A percentile compares a stretch with the other conserved stretches of the same genome.
These are phyloP conservation scores for Thelonectria olida DNA, from an alignment of 2,329 filamentous ascomycete species.

Conservation along the genomic window DNA sequence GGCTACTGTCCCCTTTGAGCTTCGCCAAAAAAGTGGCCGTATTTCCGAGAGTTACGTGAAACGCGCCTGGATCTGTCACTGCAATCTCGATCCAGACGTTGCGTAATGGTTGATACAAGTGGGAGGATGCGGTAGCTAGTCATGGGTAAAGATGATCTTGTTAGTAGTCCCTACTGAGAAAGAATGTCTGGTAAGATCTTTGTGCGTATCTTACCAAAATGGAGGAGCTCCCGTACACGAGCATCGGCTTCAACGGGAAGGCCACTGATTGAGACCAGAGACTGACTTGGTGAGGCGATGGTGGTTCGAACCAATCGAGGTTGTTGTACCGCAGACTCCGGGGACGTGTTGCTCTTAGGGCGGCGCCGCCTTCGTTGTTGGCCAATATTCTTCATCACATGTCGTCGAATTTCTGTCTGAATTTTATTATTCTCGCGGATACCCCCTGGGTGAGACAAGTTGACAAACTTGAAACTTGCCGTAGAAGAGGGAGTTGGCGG, in stretches of 20 bases:
- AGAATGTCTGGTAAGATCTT: neutral
- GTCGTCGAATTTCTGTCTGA: neutral
- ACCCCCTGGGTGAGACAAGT: neutral
- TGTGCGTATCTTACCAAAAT: neutral
- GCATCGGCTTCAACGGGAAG: neutral
- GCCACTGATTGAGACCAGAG: neutral
- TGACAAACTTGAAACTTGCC: neutral
- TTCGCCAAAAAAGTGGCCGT: neutral
- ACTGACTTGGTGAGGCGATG: neutral
- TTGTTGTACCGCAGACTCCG: neutral
- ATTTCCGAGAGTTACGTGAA: constrained; percentile 1
- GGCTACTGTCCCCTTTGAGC: neutral
- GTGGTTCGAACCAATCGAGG: neutral
- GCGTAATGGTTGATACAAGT: neutral
- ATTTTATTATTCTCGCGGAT: neutral
- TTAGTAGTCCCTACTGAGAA: neutral
- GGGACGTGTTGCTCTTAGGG: neutral
- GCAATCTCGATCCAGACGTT: neutral
- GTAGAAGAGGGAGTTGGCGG: too few species aligned
- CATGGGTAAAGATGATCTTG: neutral
- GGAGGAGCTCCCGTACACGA: neutral
- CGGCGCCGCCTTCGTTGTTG: neutral
- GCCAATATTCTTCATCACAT: constrained; percentile 8
- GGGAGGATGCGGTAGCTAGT: neutral
- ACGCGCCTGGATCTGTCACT: neutral